Evolutionary conservation across 331 rosid species (phyloP).

Genomic region (Stylosanthes scabra): DNA sequence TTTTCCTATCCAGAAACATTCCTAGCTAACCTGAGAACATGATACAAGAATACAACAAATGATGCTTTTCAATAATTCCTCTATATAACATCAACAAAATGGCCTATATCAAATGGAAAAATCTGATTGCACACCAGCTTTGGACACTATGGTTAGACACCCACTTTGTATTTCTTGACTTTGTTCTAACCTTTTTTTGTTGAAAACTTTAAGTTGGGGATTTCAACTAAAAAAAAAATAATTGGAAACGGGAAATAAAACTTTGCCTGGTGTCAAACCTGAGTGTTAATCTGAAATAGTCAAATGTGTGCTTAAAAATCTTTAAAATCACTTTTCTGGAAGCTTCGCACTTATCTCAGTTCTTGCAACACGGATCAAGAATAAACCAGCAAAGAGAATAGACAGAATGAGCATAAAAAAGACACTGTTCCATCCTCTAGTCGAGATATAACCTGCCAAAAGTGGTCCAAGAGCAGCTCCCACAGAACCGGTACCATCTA

Average conservation of each 20-base stretch:
- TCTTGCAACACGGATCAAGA: slow-evolving; percentile 66
- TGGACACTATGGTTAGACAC: too few relatives aligned
- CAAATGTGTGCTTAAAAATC: slow-evolving; percentile 35
- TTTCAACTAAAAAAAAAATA: too few relatives aligned
- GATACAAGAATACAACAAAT: slow-evolving; percentile 33
- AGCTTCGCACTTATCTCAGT: slow-evolving; percentile 70
- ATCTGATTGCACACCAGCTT: too few relatives aligned
- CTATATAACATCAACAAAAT: slow-evolving; percentile 2
- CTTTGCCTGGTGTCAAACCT: too few relatives aligned
- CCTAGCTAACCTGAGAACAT: slow-evolving; percentile 26
- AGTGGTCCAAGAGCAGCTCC: slow-evolving; percentile 98
- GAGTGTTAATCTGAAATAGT: slow-evolving; percentile 7
- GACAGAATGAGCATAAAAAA: slow-evolving; percentile 81
- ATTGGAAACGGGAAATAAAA: too few relatives aligned
- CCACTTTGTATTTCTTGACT: too few relatives aligned
- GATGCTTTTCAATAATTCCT: slow-evolving; percentile 23
- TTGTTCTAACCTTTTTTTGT: too few relatives aligned
- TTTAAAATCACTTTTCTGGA: slow-evolving; percentile 56
- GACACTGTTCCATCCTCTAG: slow-evolving; percentile 90
- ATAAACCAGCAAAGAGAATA: slow-evolving; percentile 67
- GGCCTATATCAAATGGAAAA: slow-evolving; percentile 22
- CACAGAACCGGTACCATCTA: slow-evolving; percentile 98
- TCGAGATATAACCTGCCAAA: slow-evolving; percentile 86
- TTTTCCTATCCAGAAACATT: slow-evolving; percentile 12
- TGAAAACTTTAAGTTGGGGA: too few relatives aligned